These are phyloP conservation scores for Candida insectalens DNA, from an alignment of 805 yeast species.

Conservation along the genomic window DNA sequence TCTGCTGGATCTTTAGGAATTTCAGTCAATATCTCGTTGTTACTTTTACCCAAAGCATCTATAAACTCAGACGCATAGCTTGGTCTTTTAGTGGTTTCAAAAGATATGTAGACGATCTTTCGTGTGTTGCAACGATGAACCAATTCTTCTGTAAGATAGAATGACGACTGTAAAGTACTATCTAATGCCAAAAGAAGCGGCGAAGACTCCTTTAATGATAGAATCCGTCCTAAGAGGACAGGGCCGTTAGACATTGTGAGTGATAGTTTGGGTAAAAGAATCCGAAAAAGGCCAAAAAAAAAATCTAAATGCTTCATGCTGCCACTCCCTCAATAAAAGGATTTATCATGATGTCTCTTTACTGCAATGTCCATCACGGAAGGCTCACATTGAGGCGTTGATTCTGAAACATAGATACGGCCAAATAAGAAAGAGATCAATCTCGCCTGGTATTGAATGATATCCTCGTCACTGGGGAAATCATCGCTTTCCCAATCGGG, in stretches of 20 bases:
- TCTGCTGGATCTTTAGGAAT: slow-evolving; percentile 5
- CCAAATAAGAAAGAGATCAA: slow-evolving; percentile 38
- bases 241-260: slow-evolving; percentile 23
- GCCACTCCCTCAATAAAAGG: too few relatives aligned
- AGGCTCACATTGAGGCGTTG: too few relatives aligned
- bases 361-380: too few relatives aligned
- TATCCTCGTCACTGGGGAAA: slow-evolving; percentile 32
- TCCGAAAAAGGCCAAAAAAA: too few relatives aligned
- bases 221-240: slow-evolving; percentile 58
- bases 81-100: slow-evolving; percentile 54
- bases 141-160: slow-evolving; percentile 48
- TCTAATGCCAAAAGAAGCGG: slow-evolving; percentile 69
- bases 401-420: too few relatives aligned
- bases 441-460: slow-evolving; percentile 44
- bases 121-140: slow-evolving; percentile 24
- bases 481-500: slow-evolving; percentile 15
- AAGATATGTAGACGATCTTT: slow-evolving; percentile 50
- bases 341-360: too few relatives aligned
- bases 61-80: slow-evolving; percentile 37
- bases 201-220: slow-evolving; percentile 61
- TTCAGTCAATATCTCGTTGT: slow-evolving; percentile 6
- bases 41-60: slow-evolving; percentile 27
- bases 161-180: slow-evolving; percentile 59
- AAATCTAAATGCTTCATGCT: too few relatives aligned
- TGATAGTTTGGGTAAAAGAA: slow-evolving; percentile 13